Base-by-base conservation (phyloP, 345 rosid genomes). In the Limnanthes douglasii region DNA sequence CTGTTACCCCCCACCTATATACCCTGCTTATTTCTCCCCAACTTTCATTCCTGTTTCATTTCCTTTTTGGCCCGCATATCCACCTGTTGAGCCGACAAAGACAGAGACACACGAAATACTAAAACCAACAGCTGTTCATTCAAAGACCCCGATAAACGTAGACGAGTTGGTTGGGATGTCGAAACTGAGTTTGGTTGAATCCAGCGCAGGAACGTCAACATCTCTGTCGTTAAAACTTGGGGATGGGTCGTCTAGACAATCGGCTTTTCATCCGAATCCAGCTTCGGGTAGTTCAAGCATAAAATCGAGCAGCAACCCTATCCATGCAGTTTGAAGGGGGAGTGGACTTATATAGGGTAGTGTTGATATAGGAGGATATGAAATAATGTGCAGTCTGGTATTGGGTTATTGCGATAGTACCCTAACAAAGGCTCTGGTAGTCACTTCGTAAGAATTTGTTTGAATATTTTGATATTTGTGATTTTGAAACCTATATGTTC, bases 91-190 rank as follows among this genome's bases (percentile, higher is more conserved):
- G 32, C 68, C 66, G 13, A 30, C 54, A 5, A 63, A 56, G 49
- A 27, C 53, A 45, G 76, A 61, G 20, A 51, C 65, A 1, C 74
- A 68, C 28, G 78, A 85, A 60, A 88, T 92, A 48, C 64, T 92
- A 10, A 81, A 72, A 72, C 99, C 96, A 37, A 78, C 79, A 3
- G 78, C 99, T 0, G 70, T 78, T 24, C 70, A 78, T 34, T 78
- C 86, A 1, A 92, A 81, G 68, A 64, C 61, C 58, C 96, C 96
- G 3, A 73, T 92, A 30, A 85, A 85, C 31, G 94, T 85, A 0
- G 86, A 92, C 6, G 81, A 92, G 53, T 66, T 92, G 33, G 88
- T 92, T 2, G 96, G 99, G 48, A 70, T 92, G 77, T 80, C 99
- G 5, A 73, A 85, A 60, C 70, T 92, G 18, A 69, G 85, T 55